phyloP scores from a whole-genome alignment of 257 asterid species.

The Jaltomata sinuosa region DNA sequence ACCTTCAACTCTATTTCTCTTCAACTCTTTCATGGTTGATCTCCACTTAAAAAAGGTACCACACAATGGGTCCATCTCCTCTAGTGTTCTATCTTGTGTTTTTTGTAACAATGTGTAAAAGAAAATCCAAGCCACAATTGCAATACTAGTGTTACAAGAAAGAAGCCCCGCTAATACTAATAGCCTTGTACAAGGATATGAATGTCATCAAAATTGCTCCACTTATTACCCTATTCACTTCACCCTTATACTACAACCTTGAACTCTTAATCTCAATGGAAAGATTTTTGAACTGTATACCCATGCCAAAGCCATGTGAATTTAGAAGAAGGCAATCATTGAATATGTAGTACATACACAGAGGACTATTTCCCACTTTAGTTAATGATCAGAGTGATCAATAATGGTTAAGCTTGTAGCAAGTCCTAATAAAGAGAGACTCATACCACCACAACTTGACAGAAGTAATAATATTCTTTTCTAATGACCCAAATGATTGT shows the following conservation, averaged over 20 bases:
- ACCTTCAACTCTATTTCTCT: not conserved
- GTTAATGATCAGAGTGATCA: constrained; percentile 7
- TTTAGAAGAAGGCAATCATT: constrained; percentile 21
- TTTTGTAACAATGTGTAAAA: not conserved
- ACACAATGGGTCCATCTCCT: constrained; percentile 3
- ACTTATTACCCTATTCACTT: not conserved
- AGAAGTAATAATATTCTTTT: constrained; percentile 44
- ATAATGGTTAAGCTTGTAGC: constrained; percentile 34
- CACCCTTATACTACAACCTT: not conserved
- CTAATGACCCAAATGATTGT: too few relatives aligned
- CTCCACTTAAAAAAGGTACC: constrained; percentile 9
- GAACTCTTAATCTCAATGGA: constrained; percentile 1
- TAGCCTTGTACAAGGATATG: not conserved
- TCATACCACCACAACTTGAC: constrained; percentile 41
- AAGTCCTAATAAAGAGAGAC: constrained; percentile 10
- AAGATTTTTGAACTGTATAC: constrained; percentile 14
- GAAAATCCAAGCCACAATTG: not conserved
- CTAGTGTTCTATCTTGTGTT: constrained; percentile 3
- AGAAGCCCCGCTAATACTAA: not conserved
- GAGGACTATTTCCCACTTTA: not conserved
- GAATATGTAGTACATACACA: not conserved
- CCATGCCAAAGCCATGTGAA: constrained; percentile 33
- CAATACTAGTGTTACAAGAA: not conserved
- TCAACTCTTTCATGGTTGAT: not conserved
- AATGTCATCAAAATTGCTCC: constrained; percentile 5